Percentiles rank a stretch among this genome's conserved stretches.
Conservation (phyloP, 2,329 filamentous ascomycete species). For the Neofusicoccum umdonicola region DNA sequence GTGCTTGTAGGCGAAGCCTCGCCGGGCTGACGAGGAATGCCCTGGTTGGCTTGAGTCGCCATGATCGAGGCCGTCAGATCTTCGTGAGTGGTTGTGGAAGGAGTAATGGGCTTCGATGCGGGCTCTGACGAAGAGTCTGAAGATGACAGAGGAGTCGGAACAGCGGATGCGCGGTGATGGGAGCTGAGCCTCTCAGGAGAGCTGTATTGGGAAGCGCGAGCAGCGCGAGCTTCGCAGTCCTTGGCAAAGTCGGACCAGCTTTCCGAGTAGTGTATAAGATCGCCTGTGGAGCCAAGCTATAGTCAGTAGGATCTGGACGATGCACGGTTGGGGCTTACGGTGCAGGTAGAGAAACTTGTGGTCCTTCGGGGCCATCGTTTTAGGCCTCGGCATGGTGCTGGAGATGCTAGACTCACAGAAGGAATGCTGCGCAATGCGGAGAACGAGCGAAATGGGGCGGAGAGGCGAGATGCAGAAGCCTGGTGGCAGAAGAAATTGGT, state of each 20-base stretch:
- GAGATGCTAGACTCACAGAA: too few species aligned
- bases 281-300: neutral
- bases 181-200: too few species aligned
- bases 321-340: neutral
- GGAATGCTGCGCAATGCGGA: neutral
- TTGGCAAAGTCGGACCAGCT: neutral
- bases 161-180: too few species aligned
- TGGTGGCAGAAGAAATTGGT: neutral
- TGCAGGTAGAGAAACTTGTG: neutral
- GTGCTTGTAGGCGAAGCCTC: neutral
- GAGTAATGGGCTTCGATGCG: neutral
- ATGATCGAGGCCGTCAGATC: neutral
- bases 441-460: neutral
- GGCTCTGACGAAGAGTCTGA: too few species aligned
- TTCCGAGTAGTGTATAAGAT: neutral
- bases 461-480: neutral
- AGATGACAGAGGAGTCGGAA: too few species aligned
- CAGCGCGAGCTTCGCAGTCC: neutral
- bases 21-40: neutral
- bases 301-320: neutral
- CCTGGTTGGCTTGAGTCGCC: neutral
- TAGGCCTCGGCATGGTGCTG: neutral
- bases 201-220: neutral
- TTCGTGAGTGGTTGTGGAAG: neutral
- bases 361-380: neutral